These are phyloP conservation scores for Linum usitatissimum DNA, from an alignment of 345 rosid species.

Conservation along the genomic window DNA sequence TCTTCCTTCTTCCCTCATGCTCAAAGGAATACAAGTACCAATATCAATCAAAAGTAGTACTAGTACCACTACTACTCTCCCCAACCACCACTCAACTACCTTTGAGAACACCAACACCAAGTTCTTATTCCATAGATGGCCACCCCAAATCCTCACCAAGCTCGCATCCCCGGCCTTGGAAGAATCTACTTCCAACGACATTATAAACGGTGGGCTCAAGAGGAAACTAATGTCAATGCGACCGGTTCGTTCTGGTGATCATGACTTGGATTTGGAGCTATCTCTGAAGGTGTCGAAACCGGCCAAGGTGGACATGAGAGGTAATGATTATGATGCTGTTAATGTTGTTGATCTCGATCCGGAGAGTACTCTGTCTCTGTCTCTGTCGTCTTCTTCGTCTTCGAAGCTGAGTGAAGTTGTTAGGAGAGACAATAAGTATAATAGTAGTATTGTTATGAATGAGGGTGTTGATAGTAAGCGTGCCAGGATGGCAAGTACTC, in stretches of 20 bases:
- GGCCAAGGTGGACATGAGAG: slow-evolving; percentile 18
- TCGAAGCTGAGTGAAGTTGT: slow-evolving; percentile 23
- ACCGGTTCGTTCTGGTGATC: background rate
- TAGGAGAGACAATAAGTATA: background rate
- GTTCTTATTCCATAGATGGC: no score
- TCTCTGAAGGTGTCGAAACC: slow-evolving; percentile 10
- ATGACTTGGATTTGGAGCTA: slow-evolving; percentile 5
- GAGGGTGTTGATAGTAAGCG: slow-evolving; percentile 10
- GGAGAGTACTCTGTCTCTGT: slow-evolving; percentile 39
- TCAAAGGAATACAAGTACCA: no score
- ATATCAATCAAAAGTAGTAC: no score
- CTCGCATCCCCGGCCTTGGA: no score
- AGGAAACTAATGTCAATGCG: slow-evolving; percentile 23
- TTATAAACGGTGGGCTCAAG: slow-evolving; percentile 18
- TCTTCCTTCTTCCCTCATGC: background rate
- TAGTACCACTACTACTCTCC: background rate
- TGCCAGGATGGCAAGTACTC: slow-evolving; percentile 42
- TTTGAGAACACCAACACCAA: no score
- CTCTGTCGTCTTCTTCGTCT: slow-evolving; percentile 36
- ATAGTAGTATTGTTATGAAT: background rate
- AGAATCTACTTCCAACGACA: background rate
- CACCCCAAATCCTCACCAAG: no score
- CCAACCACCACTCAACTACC: background rate
- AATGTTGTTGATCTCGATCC: slow-evolving; percentile 21
- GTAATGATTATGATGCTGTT: background rate